Percentiles rank a stretch among this genome's conserved stretches.
These are phyloP conservation scores for Dactylonectria macrodidyma DNA, from an alignment of 2,329 filamentous ascomycete species.

Conservation along the genomic window DNA sequence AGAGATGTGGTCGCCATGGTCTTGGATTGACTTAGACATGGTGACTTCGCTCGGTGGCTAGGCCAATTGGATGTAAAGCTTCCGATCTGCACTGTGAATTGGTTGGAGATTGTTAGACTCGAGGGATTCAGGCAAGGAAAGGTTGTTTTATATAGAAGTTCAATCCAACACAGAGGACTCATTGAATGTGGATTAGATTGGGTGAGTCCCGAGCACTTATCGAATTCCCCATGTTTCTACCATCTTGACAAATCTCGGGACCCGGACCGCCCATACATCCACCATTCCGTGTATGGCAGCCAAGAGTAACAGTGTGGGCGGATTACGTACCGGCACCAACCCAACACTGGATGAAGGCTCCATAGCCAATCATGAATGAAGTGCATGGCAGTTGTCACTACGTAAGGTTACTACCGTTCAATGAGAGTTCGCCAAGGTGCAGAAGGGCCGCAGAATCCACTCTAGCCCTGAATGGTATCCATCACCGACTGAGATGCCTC, in stretches of 20 bases:
- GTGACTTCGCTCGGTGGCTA: background rate
- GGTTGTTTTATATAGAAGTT: background rate
- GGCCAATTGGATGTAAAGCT: background rate
- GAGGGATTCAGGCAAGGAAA: background rate
- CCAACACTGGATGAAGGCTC: background rate
- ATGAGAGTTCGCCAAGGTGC: background rate
- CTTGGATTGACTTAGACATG: background rate
- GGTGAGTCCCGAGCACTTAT: background rate
- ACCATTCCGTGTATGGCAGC: background rate
- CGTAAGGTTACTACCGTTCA: background rate
- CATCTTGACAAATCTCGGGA: background rate
- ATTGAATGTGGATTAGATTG: background rate
- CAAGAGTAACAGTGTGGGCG: background rate
- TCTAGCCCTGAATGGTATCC: background rate
- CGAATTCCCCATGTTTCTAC: background rate
- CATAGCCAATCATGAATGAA: background rate
- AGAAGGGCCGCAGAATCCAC: background rate
- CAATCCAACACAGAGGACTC: background rate
- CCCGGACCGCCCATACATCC: background rate
- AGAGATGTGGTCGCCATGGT: slow-evolving; percentile 35
- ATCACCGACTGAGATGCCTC: background rate
- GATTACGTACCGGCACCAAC: background rate
- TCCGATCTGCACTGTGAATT: background rate
- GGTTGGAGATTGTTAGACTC: background rate
- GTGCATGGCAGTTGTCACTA: background rate